Evolutionary conservation across 257 asterid species (phyloP).

Genomic region (Solanum okadae): DNA sequence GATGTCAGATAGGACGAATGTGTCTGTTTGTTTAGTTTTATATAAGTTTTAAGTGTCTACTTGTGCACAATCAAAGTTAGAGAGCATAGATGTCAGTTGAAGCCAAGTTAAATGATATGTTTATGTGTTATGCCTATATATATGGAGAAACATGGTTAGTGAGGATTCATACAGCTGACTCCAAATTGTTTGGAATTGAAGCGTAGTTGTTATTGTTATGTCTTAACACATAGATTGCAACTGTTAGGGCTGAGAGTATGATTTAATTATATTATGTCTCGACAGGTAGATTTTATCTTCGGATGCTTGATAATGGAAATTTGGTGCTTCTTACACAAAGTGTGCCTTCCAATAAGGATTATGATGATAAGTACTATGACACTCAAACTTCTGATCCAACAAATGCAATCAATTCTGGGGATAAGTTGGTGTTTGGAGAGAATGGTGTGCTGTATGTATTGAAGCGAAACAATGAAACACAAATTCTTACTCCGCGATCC

Average conservation of each 20-base stretch:
- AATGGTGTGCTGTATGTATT: constrained; percentile 14
- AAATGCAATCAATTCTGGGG: constrained; percentile 15
- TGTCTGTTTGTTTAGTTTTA: no score
- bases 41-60: no score
- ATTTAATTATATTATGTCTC: background rate
- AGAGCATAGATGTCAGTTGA: background rate
- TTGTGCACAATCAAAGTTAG: no score
- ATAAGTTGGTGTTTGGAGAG: constrained; percentile 14
- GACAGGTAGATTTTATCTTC: constrained; percentile 35
- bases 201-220: background rate
- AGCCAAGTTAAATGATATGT: rapidly evolving
- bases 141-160: background rate
- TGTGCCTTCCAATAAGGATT: constrained; percentile 4
- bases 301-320: constrained; percentile 16
- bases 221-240: background rate
- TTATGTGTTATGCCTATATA: background rate
- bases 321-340: constrained; percentile 21
- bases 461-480: constrained; percentile 3
- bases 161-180: background rate
- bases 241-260: background rate
- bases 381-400: constrained; percentile 9
- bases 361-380: constrained; percentile 30
- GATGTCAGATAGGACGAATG: no score
- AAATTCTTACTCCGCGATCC: background rate
- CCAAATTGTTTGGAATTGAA: background rate